Conservation (phyloP, 768 basidiomycete genomes). For the Galerina sulciceps region DNA sequence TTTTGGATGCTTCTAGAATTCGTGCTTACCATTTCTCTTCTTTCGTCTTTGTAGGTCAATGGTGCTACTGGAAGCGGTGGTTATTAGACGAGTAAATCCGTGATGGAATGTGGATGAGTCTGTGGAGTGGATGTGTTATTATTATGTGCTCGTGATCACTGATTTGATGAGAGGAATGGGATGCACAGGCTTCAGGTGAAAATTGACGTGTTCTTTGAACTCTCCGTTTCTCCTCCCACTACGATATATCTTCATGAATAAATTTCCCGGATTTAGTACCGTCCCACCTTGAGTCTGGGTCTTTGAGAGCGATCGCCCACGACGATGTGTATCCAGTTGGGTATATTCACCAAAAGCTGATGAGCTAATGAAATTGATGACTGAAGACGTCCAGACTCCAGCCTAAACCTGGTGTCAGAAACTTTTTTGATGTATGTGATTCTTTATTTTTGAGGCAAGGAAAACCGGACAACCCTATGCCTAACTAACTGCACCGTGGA, state of each 20-base stretch:
- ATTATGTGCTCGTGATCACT: background rate
- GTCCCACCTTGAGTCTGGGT: too few relatives aligned
- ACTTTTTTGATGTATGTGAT: too few relatives aligned
- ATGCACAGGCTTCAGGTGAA: background rate
- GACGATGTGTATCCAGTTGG: too few relatives aligned
- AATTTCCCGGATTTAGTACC: background rate
- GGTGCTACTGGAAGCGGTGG: constrained; percentile 25
- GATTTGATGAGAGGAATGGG: background rate
- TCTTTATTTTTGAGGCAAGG: too few relatives aligned
- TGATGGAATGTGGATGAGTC: background rate
- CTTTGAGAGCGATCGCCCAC: too few relatives aligned
- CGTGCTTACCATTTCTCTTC: constrained; percentile 10
- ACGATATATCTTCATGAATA: background rate
- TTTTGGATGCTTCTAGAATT: background rate
- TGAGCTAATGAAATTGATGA: too few relatives aligned
- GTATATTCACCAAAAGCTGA: too few relatives aligned
- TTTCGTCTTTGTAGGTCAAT: constrained; percentile 29
- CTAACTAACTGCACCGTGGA: too few relatives aligned
- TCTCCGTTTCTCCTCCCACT: background rate
- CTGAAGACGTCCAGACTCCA: too few relatives aligned
- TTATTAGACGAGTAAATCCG: background rate
- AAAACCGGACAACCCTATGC: too few relatives aligned
- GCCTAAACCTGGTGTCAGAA: too few relatives aligned
- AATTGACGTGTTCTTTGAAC: background rate
- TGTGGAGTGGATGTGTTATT: background rate